A percentile compares a stretch with the other conserved stretches of the same genome.
Conservation (phyloP, 495 filamentous ascomycete genomes). For the Aspergillus hancockii region DNA sequence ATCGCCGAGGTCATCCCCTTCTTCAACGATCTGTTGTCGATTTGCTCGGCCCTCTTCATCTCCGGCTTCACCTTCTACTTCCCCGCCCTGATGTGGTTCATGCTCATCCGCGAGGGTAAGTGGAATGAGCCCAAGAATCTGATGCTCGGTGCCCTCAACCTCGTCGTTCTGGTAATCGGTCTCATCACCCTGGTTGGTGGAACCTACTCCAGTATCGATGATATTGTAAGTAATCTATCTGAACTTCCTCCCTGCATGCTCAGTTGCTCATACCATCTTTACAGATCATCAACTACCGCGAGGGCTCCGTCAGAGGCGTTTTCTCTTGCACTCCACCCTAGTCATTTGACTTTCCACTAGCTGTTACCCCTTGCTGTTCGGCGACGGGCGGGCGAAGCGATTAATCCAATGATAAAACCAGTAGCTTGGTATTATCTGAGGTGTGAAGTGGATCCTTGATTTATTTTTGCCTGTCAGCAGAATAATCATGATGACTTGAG, state of each 20-base stretch:
- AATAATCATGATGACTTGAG: not conserved
- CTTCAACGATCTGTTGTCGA: conserved; percentile 62
- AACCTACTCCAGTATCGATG: conserved; percentile 55
- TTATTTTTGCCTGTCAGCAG: not conserved
- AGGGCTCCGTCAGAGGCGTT: conserved; percentile 41
- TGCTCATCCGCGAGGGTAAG: conserved; percentile 45
- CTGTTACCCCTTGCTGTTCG: not conserved
- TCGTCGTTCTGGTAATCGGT: conserved; percentile 29
- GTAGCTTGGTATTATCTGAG: not conserved
- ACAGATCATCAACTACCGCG: conserved; percentile 44
- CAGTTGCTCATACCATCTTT: not conserved
- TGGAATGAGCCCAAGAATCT: conserved; percentile 40
- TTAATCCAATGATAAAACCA: not conserved
- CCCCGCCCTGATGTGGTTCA: conserved; percentile 66
- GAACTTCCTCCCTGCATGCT: not conserved
- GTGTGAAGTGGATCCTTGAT: not conserved
- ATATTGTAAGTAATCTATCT: conserved; percentile 52
- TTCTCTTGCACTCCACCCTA: conserved; percentile 39
- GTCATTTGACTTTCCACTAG: not conserved
- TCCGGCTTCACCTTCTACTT: conserved; percentile 68
- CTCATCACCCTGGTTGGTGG: conserved; percentile 41
- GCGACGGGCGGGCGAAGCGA: not conserved
- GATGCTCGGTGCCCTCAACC: conserved; percentile 25
- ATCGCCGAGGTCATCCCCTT: conserved; percentile 69
- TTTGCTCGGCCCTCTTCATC: conserved; percentile 61